Percentiles rank a stretch among this genome's conserved stretches.
Evolutionary conservation across 768 basidiomycete genomes (phyloP).

Genomic region (Gloeopeniophorella convolvens): DNA sequence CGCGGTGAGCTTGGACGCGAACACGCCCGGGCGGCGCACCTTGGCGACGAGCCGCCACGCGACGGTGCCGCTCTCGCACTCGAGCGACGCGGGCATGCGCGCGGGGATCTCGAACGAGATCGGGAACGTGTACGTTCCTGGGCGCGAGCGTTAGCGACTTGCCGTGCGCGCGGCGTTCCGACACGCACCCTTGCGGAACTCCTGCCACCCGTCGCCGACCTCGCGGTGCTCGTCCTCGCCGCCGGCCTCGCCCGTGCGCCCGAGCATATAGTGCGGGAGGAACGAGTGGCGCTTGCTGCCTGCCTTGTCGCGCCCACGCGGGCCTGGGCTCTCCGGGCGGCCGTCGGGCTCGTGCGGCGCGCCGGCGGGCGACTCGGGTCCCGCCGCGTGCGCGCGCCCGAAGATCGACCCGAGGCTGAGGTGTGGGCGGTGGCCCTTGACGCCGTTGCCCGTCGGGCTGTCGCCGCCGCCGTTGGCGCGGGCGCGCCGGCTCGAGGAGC

Average conservation of each 20-base stretch:
- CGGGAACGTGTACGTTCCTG: conserved; percentile 90
- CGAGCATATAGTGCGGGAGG: conserved; percentile 31
- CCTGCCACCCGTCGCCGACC: conserved; percentile 61
- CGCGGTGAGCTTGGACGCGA: conserved; percentile 65
- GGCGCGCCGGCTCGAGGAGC: not conserved
- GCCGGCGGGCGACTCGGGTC: too few species aligned
- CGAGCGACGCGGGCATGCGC: conserved; percentile 69
- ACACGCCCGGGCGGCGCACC: conserved; percentile 78
- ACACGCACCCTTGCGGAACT: conserved; percentile 74
- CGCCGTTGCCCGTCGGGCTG: too few species aligned
- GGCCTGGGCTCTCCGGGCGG: conserved; percentile 22
- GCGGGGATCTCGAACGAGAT: conserved; percentile 85
- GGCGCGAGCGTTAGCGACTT: not conserved
- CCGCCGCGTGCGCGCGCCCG: conserved; percentile 4
- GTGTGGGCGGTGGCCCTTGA: not conserved
- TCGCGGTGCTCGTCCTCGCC: conserved; percentile 40
- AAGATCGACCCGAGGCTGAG: conserved; percentile 9
- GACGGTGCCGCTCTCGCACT: conserved; percentile 70
- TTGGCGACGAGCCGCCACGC: conserved; percentile 74
- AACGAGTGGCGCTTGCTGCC: conserved; percentile 22
- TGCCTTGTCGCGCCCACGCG: conserved; percentile 24
- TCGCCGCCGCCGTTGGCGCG: not conserved
- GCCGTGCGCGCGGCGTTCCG: not conserved
- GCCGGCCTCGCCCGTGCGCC: conserved; percentile 36
- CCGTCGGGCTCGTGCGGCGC: conserved; percentile 4